Base-by-base conservation (phyloP, 371 early-diverging fungal genomes). In the Coemansia sp. region DNA sequence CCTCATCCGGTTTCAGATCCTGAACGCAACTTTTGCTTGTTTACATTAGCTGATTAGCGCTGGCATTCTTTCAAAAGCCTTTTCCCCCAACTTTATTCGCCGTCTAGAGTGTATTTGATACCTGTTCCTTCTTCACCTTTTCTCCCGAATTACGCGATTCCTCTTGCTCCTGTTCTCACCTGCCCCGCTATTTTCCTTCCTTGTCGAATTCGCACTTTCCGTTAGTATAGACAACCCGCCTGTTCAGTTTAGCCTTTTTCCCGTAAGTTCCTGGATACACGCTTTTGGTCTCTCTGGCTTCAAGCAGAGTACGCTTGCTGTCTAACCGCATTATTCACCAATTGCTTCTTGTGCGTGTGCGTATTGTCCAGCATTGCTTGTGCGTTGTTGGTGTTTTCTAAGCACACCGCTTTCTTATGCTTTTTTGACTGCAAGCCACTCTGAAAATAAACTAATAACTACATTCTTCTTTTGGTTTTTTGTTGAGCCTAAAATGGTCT, bases 361-460 rank as follows among this genome's bases (percentile, higher is more conserved):
- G 23, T 52, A 52, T 52, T 52, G 52, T 52, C 44, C 13, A 11
- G 12, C 17, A 21, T 19, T 49, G n/a, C 12, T 19, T 12, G 28
- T 54, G 53, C 28, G 11, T 54, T 54, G 54, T 54, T 54, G 54
- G 19, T n/a, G 19, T 17, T n/a, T 17, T 48, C 19, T n/a, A 48
- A n/a, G 17, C 48, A 48, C 8, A n/a, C 8, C 19, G 2, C 17
- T n/a, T 48, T 8, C 48, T 17, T 48, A 9, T n/a, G 17, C 48
- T 48, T 48, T n/a, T 48, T 48, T 48, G 17, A 48, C 48, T 48
- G 48, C 48, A 48, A 48, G 48, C 48, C 48, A 48, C 48, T 48
- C 19, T 41, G 54, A 54, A 13, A 36, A 62, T 32, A 62, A 23
- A 28, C 39, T 56, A 62, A 62, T 24, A 56, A 29, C 62, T 21